A percentile compares a stretch with the other conserved stretches of the same genome.
These are phyloP conservation scores for Hymenoscyphus albidus DNA, from an alignment of 2,329 filamentous ascomycete species.

Conservation along the genomic window DNA sequence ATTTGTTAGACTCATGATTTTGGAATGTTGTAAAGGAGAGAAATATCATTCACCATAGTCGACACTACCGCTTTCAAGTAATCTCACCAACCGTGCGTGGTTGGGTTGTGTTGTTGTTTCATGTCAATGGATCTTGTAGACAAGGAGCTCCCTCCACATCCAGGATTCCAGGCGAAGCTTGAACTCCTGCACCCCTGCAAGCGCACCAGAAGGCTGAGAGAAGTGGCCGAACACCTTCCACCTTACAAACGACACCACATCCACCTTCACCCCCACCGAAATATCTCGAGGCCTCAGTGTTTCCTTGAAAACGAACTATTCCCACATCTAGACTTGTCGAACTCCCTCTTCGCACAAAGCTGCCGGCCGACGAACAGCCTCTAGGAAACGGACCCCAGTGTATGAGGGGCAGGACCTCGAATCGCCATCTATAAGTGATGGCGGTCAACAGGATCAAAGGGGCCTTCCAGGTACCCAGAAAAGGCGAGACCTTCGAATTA, in stretches of 20 bases:
- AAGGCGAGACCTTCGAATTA: slow-evolving; percentile 97
- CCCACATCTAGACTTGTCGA: slow-evolving; percentile 4
- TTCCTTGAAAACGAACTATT: neutral
- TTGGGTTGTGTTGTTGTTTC: slow-evolving; percentile 2
- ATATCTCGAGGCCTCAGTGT: neutral
- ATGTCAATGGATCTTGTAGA: neutral
- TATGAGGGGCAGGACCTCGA: slow-evolving; percentile 37
- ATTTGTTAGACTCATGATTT: slow-evolving; percentile 26
- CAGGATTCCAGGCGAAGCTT: neutral
- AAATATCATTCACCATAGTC: slow-evolving; percentile 4
- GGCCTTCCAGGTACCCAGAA: slow-evolving; percentile 87
- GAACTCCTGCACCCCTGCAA: slow-evolving; percentile 5
- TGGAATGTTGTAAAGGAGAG: neutral
- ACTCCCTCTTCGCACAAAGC: slow-evolving; percentile 19
- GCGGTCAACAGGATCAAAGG: slow-evolving; percentile 94
- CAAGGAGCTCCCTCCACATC: slow-evolving; percentile 1
- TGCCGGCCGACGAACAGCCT: slow-evolving; percentile 23
- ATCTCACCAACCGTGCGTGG: neutral
- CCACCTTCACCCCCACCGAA: slow-evolving; percentile 1
- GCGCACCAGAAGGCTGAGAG: slow-evolving; percentile 24
- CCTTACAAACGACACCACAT: neutral
- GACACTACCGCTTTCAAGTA: neutral
- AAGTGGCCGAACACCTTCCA: slow-evolving; percentile 5
- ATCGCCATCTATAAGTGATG: slow-evolving; percentile 54
- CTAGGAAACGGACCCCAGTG: slow-evolving; percentile 26